Evolutionary conservation across 352 stramenopile species (phyloP).

Genomic region (Thraustotheca clavata): DNA sequence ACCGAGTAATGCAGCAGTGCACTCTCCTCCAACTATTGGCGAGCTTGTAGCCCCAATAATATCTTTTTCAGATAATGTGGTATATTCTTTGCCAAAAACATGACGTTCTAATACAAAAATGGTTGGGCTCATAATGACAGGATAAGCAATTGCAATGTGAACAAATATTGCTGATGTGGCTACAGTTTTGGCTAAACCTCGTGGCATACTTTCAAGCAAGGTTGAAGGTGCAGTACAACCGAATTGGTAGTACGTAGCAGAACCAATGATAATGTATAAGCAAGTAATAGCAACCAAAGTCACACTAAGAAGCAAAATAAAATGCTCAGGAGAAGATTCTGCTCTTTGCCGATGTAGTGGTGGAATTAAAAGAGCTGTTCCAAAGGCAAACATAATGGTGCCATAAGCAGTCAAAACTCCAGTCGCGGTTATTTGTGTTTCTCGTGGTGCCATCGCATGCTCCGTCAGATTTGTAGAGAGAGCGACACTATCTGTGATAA

Average conservation of each 20-base stretch:
- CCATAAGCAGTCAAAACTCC: conserved; percentile 45
- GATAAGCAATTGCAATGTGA: conserved; percentile 56
- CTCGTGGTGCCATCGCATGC: conserved; percentile 32
- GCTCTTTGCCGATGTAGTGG: conserved; percentile 43
- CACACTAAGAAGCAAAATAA: conserved; percentile 34
- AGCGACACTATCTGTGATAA: conserved; percentile 45
- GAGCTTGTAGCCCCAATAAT: too few relatives aligned
- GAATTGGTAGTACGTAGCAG: conserved; percentile 61
- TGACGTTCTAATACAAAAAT: conserved; percentile 57
- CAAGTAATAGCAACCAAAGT: conserved; percentile 64
- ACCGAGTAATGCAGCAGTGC: neutral
- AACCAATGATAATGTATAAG: conserved; percentile 58
- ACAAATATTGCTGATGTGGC: conserved; percentile 41
- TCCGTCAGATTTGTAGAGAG: conserved; percentile 39
- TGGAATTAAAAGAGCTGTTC: conserved; percentile 55
- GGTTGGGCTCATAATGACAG: conserved; percentile 49
- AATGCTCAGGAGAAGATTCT: conserved; percentile 33
- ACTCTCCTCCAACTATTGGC: neutral
- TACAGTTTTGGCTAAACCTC: conserved; percentile 26
- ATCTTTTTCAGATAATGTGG: too few relatives aligned
- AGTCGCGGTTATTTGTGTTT: conserved; percentile 40
- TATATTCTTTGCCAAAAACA: conserved; percentile 47
- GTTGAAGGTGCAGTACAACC: conserved; percentile 53
- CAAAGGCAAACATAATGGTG: conserved; percentile 62
- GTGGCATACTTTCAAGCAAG: conserved; percentile 46